Percentiles rank a stretch among this genome's conserved stretches.
These are phyloP conservation scores for Durusdinium trenchii DNA, from an alignment of 73 alveolate genomes.

Conservation along the genomic window DNA sequence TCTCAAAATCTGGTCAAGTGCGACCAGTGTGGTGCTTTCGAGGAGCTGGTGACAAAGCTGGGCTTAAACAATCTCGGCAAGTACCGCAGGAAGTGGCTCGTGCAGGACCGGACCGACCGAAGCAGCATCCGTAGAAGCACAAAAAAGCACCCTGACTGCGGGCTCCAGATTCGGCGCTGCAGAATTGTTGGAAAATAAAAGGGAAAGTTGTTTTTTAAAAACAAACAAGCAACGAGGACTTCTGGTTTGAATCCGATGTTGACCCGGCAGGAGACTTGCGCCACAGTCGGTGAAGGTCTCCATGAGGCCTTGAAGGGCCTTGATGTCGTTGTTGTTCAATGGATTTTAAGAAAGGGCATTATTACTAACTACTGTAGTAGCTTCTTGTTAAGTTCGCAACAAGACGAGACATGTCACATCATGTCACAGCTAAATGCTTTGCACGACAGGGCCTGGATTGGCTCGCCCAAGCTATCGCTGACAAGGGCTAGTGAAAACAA, in stretches of 20 bases:
- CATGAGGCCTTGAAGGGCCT: constrained; percentile 29
- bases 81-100: constrained; percentile 85
- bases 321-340: no score
- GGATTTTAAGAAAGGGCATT: neutral
- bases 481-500: constrained; percentile 31
- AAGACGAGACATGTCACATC: neutral
- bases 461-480: constrained; percentile 94
- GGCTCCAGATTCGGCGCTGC: neutral
- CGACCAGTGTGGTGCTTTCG: neutral
- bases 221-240: no score
- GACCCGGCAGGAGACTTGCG: constrained; percentile 57
- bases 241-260: no score
- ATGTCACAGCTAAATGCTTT: neutral
- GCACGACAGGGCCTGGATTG: constrained; percentile 68
- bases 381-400: neutral
- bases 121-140: neutral
- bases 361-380: neutral
- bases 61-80: constrained; percentile 54
- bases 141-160: neutral
- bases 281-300: constrained; percentile 77
- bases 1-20: neutral
- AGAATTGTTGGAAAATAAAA: neutral
- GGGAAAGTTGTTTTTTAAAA: neutral
- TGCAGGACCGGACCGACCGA: neutral
- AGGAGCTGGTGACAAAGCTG: constrained; percentile 77